Evolutionary conservation across 1,139 yeast genomes (phyloP).

Genomic region (Taphrina betulina): DNA sequence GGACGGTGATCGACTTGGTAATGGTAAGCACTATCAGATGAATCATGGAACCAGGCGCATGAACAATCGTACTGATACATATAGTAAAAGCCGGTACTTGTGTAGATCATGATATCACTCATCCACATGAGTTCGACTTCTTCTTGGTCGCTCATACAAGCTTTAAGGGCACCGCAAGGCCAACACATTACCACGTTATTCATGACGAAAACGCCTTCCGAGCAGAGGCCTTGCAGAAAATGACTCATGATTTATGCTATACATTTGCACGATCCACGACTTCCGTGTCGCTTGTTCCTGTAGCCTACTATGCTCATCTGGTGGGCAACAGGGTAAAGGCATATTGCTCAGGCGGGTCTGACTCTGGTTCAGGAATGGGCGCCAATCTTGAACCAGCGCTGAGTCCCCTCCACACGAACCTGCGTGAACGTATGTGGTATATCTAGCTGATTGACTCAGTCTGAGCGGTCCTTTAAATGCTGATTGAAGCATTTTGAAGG

Average conservation of each 20-base stretch:
- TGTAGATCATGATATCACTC: conserved; percentile 43
- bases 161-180: conserved; percentile 44
- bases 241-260: conserved; percentile 43
- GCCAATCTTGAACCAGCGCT: conserved; percentile 3
- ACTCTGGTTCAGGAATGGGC: neutral
- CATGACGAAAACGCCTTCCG: conserved; percentile 42
- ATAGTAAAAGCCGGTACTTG: conserved; percentile 42
- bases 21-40: too few relatives aligned
- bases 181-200: conserved; percentile 44
- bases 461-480: too few relatives aligned
- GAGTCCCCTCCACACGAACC: conserved; percentile 7
- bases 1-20: conserved; percentile 40
- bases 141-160: conserved; percentile 44
- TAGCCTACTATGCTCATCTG: conserved; percentile 42
- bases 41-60: neutral
- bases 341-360: conserved; percentile 34
- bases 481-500: too few relatives aligned
- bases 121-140: conserved; percentile 43
- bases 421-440: conserved; percentile 32
- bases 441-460: too few relatives aligned
- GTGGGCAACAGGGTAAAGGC: conserved; percentile 44
- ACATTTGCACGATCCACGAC: conserved; percentile 43
- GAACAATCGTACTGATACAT: neutral
- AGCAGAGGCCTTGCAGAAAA: conserved; percentile 41
- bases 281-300: conserved; percentile 44